phyloP scores from a whole-genome alignment of 805 yeast species.

The Starmerella gropengiesseri region DNA sequence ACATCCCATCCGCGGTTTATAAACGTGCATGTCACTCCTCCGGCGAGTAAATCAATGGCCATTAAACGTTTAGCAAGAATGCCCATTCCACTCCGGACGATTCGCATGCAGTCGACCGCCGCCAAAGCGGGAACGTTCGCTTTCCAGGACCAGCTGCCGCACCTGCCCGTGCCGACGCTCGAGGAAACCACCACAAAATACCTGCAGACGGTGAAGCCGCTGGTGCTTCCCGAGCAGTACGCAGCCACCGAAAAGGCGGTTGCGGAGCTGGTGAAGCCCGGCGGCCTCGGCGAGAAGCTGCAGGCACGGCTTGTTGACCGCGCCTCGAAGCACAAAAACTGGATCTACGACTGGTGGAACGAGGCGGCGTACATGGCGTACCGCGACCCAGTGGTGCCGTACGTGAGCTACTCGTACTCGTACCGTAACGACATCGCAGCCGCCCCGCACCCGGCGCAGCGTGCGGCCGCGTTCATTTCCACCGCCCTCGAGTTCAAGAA shows the following conservation, averaged over 20 bases:
- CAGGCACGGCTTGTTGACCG: slow-evolving; percentile 54
- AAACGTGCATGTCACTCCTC: too few relatives aligned
- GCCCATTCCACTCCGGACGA: slow-evolving; percentile 3
- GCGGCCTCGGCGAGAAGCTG: slow-evolving; percentile 55
- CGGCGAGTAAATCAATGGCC: slow-evolving; percentile 4
- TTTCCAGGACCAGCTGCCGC: slow-evolving; percentile 64
- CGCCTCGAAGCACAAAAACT: slow-evolving; percentile 55
- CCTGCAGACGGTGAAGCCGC: slow-evolving; percentile 63
- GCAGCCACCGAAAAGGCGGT: slow-evolving; percentile 46
- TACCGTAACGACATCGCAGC: slow-evolving; percentile 51
- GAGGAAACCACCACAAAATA: slow-evolving; percentile 59
- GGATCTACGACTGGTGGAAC: slow-evolving; percentile 92
- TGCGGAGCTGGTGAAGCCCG: slow-evolving; percentile 50
- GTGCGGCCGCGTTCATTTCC: slow-evolving; percentile 65
- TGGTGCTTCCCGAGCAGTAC: slow-evolving; percentile 40
- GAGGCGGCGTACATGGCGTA: slow-evolving; percentile 82
- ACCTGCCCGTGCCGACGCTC: slow-evolving; percentile 77
- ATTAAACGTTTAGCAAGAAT: slow-evolving; percentile 3
- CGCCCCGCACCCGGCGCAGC: slow-evolving; percentile 33
- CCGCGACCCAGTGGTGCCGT: slow-evolving; percentile 91
- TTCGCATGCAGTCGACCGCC: slow-evolving; percentile 28
- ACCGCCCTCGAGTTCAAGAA: slow-evolving; percentile 59
- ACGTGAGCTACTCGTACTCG: slow-evolving; percentile 78
- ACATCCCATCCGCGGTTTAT: too few relatives aligned
- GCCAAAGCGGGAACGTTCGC: slow-evolving; percentile 43